phyloP scores from a whole-genome alignment of 192 early-diverging fungal genomes.

The Spizellomyces punctatus region DNA sequence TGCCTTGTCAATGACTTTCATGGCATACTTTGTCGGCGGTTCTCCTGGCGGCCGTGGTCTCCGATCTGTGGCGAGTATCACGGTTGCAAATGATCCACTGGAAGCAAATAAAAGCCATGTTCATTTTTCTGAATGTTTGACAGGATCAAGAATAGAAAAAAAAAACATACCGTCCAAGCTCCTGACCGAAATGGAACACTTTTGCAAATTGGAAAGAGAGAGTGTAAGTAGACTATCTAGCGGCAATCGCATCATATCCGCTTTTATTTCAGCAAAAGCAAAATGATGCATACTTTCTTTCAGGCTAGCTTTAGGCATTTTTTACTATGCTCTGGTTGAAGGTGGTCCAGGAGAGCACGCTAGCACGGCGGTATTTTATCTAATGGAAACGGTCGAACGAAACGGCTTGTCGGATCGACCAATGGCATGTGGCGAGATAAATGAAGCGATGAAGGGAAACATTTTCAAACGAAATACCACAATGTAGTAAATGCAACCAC shows the following conservation, averaged over 20 bases:
- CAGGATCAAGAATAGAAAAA: not conserved
- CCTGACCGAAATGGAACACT: slow-evolving; percentile 35
- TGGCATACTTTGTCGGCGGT: slow-evolving; percentile 55
- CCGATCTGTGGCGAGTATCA: slow-evolving; percentile 54
- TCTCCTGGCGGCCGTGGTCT: not conserved
- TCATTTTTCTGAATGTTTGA: too few species aligned
- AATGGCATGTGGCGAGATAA: too few species aligned
- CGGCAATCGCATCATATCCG: not conserved
- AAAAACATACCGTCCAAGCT: slow-evolving; percentile 25
- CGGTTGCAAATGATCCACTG: slow-evolving; percentile 60
- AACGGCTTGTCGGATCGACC: too few species aligned
- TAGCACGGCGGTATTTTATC: too few species aligned
- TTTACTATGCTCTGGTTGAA: too few species aligned
- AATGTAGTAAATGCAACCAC: too few species aligned
- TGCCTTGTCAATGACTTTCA: slow-evolving; percentile 75
- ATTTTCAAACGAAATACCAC: too few species aligned
- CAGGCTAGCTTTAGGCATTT: not conserved
- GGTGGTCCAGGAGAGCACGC: too few species aligned
- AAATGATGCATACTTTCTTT: slow-evolving; percentile 1
- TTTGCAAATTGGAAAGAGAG: not conserved
- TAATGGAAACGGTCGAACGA: too few species aligned
- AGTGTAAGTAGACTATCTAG: not conserved
- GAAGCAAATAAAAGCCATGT: not conserved
- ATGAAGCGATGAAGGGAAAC: too few species aligned
- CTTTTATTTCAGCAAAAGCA: too few species aligned